Conservation (phyloP, 805 yeast genomes). For the baker's yeast (Saccharomyces cerevisiae) region DNA sequence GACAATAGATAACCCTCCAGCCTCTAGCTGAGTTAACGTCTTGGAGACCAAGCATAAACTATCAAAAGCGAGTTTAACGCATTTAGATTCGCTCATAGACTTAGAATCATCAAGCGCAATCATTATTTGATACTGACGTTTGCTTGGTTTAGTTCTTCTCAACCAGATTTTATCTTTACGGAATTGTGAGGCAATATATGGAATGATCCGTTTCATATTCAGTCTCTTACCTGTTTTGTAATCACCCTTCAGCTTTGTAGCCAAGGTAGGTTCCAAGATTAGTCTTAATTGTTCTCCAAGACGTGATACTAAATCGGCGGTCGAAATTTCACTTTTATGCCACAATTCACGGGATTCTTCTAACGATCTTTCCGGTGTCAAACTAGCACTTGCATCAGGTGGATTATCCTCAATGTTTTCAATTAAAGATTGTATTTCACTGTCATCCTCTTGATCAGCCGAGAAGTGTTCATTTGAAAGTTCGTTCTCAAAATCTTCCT, state of each 20-base stretch:
- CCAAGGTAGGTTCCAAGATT: slow-evolving; percentile 89
- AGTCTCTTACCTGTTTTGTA: slow-evolving; percentile 94
- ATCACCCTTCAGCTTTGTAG: slow-evolving; percentile 93
- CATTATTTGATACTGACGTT: slow-evolving; percentile 95
- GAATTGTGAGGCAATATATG: slow-evolving; percentile 95
- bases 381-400: slow-evolving; percentile 19
- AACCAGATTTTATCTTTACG: slow-evolving; percentile 97
- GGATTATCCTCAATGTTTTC: slow-evolving; percentile 30
- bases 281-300: slow-evolving; percentile 88
- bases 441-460: slow-evolving; percentile 21
- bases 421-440: slow-evolving; percentile 27
- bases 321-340: slow-evolving; percentile 75
- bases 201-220: slow-evolving; percentile 95
- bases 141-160: slow-evolving; percentile 93
- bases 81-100: slow-evolving; percentile 90
- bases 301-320: slow-evolving; percentile 78
- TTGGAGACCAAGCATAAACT: slow-evolving; percentile 89
- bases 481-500: slow-evolving; percentile 13
- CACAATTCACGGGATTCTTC: slow-evolving; percentile 73
- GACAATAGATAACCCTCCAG: slow-evolving; percentile 86
- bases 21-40: slow-evolving; percentile 86
- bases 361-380: slow-evolving; percentile 40
- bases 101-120: slow-evolving; percentile 95
- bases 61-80: slow-evolving; percentile 87
- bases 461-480: slow-evolving; percentile 5